Base-by-base conservation (phyloP, 2,329 filamentous ascomycete species). In the Fusarium bulbicola region DNA sequence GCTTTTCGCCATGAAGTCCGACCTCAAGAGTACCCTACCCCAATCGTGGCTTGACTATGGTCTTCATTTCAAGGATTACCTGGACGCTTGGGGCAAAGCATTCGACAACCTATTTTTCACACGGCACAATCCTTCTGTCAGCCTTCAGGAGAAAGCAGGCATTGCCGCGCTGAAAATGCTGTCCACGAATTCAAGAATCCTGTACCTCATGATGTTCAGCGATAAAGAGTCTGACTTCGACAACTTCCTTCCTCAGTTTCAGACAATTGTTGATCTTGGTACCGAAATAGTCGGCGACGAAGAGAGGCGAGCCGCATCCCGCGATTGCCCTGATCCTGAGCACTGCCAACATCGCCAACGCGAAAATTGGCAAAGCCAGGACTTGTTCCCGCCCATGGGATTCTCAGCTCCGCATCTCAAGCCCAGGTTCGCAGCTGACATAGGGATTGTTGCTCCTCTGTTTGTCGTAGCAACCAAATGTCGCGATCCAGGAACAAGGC, bases 401-500 rank as follows among this genome's bases (percentile, higher is more conserved):
- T 82, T 83, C 37, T 86, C 85, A 64, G 82, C 82, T 12, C 82
- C 86, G 0, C 87, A 90, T 72, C 86, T 90, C 76, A 90, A 88
- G 77, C 86, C 88, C 4, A 89, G 87, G 73, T 92, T 92, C 79
- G 90, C 89, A 47, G 86, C 90, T 30, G 89, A 92, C 57, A 80
- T 91, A 16, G 91, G 90, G 24, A 88, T 93, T 61, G 85, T 93
- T 9, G 88, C 90, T 7, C 89, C 90, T 2, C 84, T 93, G 2
- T 92, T 90, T 71, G 86, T 92, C 10, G 88, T 90, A n/a, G 90
- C 89, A 12, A 91, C 89, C 12, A 92, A 91, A 76, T 92, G 90
- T 75, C 86, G 90, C 16, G 87, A 92, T 67, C 85, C 86, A 0
- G 73, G 82, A 4, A 84, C 88, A 39, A 86, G 91, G 26, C 84